Evolutionary conservation across 2,329 filamentous ascomycete genomes (phyloP).

Genomic region (Rachicladosporium sp.): DNA sequence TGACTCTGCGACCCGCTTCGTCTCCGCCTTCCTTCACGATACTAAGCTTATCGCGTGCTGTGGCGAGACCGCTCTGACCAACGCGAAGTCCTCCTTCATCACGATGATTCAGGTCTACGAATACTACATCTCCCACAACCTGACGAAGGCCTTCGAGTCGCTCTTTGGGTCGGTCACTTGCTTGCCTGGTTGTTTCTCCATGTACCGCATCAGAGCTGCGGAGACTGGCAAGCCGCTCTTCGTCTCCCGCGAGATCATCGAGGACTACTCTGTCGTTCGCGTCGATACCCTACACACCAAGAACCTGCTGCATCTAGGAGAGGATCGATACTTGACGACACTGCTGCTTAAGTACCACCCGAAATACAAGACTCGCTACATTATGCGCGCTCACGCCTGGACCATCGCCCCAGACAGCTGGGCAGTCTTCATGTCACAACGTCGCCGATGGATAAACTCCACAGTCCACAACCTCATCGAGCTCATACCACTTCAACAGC

Average conservation of each 20-base stretch:
- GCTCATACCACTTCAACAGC: conserved; percentile 80
- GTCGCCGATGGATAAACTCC: conserved; percentile 98
- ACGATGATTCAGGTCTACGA: conserved; percentile 99
- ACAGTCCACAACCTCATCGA: conserved; percentile 97
- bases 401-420: conserved; percentile 93
- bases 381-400: conserved; percentile 84
- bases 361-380: conserved; percentile 97
- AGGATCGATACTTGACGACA: conserved; percentile 94
- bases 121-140: conserved; percentile 97
- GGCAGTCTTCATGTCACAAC: conserved; percentile 90
- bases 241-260: conserved; percentile 82
- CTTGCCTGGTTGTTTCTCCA: conserved; percentile 95
- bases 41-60: conserved; percentile 88
- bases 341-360: conserved; percentile 82
- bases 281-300: conserved; percentile 99
- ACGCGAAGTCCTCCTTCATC: conserved; percentile 82
- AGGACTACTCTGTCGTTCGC: conserved; percentile 79
- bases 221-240: conserved; percentile 94
- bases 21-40: conserved; percentile 80
- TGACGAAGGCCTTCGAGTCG: conserved; percentile 93
- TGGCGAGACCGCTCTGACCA: conserved; percentile 86
- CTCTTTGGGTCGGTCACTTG: conserved; percentile 96
- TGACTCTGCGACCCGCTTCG: conserved; percentile 84
- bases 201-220: conserved; percentile 93
- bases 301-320: conserved; percentile 89